Conservation (phyloP, 2,329 filamentous ascomycete genomes). For the Penicillium polonicum region DNA sequence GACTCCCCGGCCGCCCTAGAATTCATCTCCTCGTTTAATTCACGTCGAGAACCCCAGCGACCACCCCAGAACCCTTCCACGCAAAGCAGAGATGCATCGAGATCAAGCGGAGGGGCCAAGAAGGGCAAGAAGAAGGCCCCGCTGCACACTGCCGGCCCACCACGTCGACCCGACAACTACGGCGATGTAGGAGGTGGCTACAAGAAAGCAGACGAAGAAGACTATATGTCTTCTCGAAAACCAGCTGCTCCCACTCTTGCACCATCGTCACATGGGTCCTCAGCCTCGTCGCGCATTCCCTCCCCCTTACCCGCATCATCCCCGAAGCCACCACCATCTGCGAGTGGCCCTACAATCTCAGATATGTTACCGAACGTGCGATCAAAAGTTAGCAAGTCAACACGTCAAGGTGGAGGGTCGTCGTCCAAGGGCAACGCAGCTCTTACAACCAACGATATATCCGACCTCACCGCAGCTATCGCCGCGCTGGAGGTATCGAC, state of each 20-base stretch:
- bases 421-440: slow-evolving; percentile 55
- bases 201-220: slow-evolving; percentile 67
- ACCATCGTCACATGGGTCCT: slow-evolving; percentile 39
- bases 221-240: slow-evolving; percentile 64
- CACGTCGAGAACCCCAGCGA: slow-evolving; percentile 49
- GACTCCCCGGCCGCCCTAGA: slow-evolving; percentile 74
- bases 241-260: slow-evolving; percentile 41
- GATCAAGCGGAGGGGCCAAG: slow-evolving; percentile 18
- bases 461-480: slow-evolving; percentile 72
- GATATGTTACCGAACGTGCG: slow-evolving; percentile 64
- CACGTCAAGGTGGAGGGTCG: slow-evolving; percentile 67
- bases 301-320: slow-evolving; percentile 36
- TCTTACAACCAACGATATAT: slow-evolving; percentile 50
- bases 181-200: slow-evolving; percentile 69
- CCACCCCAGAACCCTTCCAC: slow-evolving; percentile 18
- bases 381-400: slow-evolving; percentile 60
- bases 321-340: slow-evolving; percentile 60
- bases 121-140: slow-evolving; percentile 58
- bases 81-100: slow-evolving; percentile 4
- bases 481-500: slow-evolving; percentile 86
- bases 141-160: slow-evolving; percentile 61
- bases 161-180: slow-evolving; percentile 63
- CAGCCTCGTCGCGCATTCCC: slow-evolving; percentile 47
- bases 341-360: slow-evolving; percentile 76
- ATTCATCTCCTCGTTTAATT: slow-evolving; percentile 74